Base-by-base conservation (phyloP, 1,284 basidiomycete species). In the Omphalotus olearius region DNA sequence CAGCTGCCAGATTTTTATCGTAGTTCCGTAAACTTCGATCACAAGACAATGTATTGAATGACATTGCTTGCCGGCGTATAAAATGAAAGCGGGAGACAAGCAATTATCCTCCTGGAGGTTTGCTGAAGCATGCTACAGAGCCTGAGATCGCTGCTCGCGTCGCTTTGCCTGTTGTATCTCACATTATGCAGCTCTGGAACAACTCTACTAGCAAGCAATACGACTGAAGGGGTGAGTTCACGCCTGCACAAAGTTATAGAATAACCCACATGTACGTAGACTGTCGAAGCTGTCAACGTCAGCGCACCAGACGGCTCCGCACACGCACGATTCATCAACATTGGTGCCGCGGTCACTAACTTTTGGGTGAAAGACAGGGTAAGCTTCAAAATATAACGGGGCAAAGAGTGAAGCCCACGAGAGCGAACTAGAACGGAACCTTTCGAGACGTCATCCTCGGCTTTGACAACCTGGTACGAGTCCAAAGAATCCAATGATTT, bases 351-450 rank as follows among this genome's bases (percentile, higher is more conserved):
- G 1, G 47, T 66, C 3, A 72, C 69, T 6, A 69, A 70, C 55
- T 66, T 75, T 33, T 74, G 68, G 68, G 72, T 75, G 9, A 69
- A 70, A 52, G 74, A 76, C 64, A 74, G 73, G 59, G 67, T 65
- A 43, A 30, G 52, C 44, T 16, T 17, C 4, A 13, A 13, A n/a
- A 44, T 28, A 18, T 14, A n/a, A n/a, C 17, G 7, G 11, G 46
- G 17, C 17, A 23, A 33, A 13, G 3, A 33, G 13, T 13, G 30
- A 33, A 33, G 30, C 30, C 13, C 30, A 33, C 49, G 11, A 37
- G 30, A 30, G 3, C 23, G 23, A 23, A 30, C 11, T 20, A 72
- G 68, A 50, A 64, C 54, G 71, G 71, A 13, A 59, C 60, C 39
- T 70, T 72, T 52, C 63, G 71, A 20, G 73, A 75, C 58, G 65